Conservation (phyloP, 371 early-diverging fungal genomes). For the Amoeboaphelidium occidentale region DNA sequence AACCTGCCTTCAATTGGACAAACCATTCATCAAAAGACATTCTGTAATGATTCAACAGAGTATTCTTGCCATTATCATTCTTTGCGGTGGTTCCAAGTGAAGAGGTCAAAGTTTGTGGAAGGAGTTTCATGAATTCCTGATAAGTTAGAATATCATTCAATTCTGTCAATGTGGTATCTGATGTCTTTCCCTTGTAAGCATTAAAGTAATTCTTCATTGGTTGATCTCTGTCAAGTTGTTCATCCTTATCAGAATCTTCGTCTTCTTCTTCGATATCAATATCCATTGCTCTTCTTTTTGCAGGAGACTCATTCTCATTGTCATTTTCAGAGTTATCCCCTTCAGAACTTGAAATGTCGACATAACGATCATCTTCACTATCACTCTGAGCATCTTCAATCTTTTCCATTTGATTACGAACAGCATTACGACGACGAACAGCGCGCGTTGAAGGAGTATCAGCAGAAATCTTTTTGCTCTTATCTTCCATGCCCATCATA, state of each 20-base stretch:
- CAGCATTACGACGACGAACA: too few species aligned
- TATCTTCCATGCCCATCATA: too few species aligned
- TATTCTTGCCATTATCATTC: conserved; percentile 26
- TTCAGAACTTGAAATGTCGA: too few species aligned
- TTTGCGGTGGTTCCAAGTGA: too few species aligned
- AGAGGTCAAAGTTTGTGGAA: conserved; percentile 16
- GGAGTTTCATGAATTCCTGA: conserved; percentile 25
- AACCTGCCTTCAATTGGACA: conserved; percentile 46
- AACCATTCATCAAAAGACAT: conserved; percentile 52
- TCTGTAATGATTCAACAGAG: conserved; percentile 23
- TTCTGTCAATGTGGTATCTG: conserved; percentile 57
- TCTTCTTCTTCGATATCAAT: conserved; percentile 1
- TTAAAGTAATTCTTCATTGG: conserved; percentile 1
- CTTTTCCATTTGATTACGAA: not conserved
- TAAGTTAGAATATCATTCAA: conserved; percentile 38
- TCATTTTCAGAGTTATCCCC: conserved; percentile 7
- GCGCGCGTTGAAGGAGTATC: too few species aligned
- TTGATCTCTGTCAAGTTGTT: not conserved
- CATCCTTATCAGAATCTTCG: conserved; percentile 4
- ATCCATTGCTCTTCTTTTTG: not conserved
- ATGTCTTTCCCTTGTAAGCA: conserved; percentile 25
- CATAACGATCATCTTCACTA: conserved; percentile 5
- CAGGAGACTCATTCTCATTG: conserved; percentile 3
- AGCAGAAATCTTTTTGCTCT: too few species aligned
- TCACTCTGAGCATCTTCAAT: not conserved